Evolutionary conservation across 2,329 filamentous ascomycete genomes (phyloP).

Genomic region (Phyllosticta citribraziliensis): DNA sequence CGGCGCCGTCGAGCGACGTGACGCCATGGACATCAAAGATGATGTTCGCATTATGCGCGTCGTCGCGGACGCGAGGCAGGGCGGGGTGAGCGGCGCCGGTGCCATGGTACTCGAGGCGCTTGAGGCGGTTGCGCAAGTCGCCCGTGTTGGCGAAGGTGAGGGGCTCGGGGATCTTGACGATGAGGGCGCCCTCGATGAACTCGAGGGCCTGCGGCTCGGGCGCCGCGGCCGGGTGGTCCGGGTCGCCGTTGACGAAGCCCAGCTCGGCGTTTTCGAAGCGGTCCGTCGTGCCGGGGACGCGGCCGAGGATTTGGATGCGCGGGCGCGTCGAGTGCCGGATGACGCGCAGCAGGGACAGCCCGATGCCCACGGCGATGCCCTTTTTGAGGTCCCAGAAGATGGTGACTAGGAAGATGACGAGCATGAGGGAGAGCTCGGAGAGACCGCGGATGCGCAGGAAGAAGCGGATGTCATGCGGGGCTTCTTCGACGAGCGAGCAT

Average conservation of each 20-base stretch:
- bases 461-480: conserved; percentile 83
- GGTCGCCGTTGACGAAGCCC: conserved; percentile 30
- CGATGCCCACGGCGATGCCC: conserved; percentile 89
- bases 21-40: conserved; percentile 99
- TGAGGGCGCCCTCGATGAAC: conserved; percentile 83
- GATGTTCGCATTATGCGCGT: conserved; percentile 81
- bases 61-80: conserved; percentile 63
- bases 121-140: conserved; percentile 73
- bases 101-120: conserved; percentile 83
- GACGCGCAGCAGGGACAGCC: conserved; percentile 78
- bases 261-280: conserved; percentile 78
- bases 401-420: conserved; percentile 79
- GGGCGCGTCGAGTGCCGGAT: conserved; percentile 85
- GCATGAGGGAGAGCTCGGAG: conserved; percentile 79
- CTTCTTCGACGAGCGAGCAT: conserved; percentile 89
- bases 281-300: conserved; percentile 65
- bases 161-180: conserved; percentile 95
- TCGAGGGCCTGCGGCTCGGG: conserved; percentile 61
- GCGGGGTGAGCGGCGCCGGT: conserved; percentile 76
- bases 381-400: conserved; percentile 92
- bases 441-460: conserved; percentile 79
- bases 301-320: conserved; percentile 90
- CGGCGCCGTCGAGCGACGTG: conserved; percentile 84
- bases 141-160: conserved; percentile 96
- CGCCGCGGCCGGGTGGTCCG: conserved; percentile 57